phyloP scores from a whole-genome alignment of 2,329 filamentous ascomycete species.

The Aspergillus aculeatinus region DNA sequence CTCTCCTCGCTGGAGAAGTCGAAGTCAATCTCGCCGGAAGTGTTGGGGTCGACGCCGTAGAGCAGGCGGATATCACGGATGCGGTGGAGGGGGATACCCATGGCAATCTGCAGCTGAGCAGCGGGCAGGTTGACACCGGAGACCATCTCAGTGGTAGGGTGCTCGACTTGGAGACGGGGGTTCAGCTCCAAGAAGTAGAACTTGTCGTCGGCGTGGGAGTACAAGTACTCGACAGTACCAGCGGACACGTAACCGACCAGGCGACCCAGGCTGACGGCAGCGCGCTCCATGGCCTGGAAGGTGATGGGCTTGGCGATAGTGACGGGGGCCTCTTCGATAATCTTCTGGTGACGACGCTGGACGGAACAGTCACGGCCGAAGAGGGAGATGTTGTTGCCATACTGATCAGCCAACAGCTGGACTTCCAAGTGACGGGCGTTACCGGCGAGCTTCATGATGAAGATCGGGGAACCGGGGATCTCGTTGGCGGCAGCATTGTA shows the following conservation, averaged over 20 bases:
- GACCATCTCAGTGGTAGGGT: conserved; percentile 99
- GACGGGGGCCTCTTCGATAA: conserved; percentile 97
- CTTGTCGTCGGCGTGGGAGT: conserved; percentile 96
- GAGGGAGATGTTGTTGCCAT: conserved; percentile 98
- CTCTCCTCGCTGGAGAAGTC: conserved; percentile 88
- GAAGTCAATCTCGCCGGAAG: conserved; percentile 86
- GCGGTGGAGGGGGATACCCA: conserved; percentile 94
- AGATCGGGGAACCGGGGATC: conserved; percentile 97
- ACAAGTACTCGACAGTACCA: conserved; percentile 97
- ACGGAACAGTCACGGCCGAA: conserved; percentile 99
- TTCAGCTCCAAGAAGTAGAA: conserved; percentile 99
- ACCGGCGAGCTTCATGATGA: conserved; percentile 99
- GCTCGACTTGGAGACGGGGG: conserved; percentile 98
- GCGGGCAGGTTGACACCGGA: conserved; percentile 95
- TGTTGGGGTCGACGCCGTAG: conserved; percentile 91
- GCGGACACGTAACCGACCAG: conserved; percentile 98
- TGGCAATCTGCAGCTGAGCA: conserved; percentile 96
- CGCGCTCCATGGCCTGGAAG: conserved; percentile 95
- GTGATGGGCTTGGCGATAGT: conserved; percentile 88
- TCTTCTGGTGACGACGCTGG: conserved; percentile 97
- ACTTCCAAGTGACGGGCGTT: conserved; percentile 97
- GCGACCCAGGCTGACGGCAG: conserved; percentile 87
- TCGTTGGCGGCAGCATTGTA: conserved; percentile 97
- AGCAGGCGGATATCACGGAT: conserved; percentile 94
- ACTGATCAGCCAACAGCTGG: conserved; percentile 95